Base-by-base conservation (phyloP, 2,329 filamentous ascomycete genomes). In the Neurospora sp. region DNA sequence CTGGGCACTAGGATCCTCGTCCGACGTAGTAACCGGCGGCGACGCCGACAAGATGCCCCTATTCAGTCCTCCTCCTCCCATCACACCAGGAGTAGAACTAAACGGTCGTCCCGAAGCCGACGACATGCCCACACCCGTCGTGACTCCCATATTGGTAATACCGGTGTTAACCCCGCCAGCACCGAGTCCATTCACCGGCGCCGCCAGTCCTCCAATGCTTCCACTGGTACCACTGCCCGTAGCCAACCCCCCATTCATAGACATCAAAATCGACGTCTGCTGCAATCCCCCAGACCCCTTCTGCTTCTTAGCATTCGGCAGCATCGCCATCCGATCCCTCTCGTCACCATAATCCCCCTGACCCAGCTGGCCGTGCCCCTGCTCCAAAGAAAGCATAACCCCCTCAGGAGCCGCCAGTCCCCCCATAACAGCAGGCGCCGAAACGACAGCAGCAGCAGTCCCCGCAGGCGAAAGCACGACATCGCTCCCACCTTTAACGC, bases 1-100 rank as follows among this genome's bases (percentile, higher is more conserved):
- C 77, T 87, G 86, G 67, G 84, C 82, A 70, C 82, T 84, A 2
- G 86, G 84, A 58, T 85, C 84, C 43, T 80, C 80, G 19, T 76
- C 74, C 11, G 74, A 68, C 68, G 62, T 70, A 66, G 58, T 28
- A 52, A n/a, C 78, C 71, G 66, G 78, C 75, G 66, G 73, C 72
- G 15, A 71, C 68, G 43, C 74, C 71, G 73, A 76, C 72, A 71
- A 67, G 66, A 71, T 72, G 33, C 69, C 68, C 38, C 69, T 66
- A 28, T 28, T 42, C 15, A 52, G 33, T 36, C 33, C 33, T 36
- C 33, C 33, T 52, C 43, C 19, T 15, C 68, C 71, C 28, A 62
- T 33, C 28, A 62, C 15, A 62, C 15, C 28, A 10, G 52, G 52
- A 62, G 52, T 62, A n/a, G 28, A 33, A 36, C 52, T 62, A 3